These are phyloP conservation scores for Medicago arabica DNA, from an alignment of 306 rosid genomes.

Conservation along the genomic window DNA sequence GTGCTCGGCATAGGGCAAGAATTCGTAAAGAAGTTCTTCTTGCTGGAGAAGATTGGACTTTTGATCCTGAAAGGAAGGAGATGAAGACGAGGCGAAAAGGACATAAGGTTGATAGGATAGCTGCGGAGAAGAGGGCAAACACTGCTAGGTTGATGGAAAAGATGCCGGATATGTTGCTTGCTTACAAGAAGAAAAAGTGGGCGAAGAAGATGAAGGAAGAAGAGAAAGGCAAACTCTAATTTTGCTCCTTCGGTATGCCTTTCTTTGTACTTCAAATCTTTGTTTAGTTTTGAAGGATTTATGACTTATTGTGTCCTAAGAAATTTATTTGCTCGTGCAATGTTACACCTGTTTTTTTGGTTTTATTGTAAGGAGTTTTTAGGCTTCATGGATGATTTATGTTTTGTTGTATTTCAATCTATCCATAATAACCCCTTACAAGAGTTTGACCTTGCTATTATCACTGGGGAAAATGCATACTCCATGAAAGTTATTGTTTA, in stretches of 20 bases:
- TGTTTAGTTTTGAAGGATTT: slow-evolving; percentile 4
- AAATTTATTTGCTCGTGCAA: slow-evolving; percentile 17
- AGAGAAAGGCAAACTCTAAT: slow-evolving; percentile 65
- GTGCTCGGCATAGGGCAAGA: slow-evolving; percentile 76
- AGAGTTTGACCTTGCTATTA: slow-evolving; percentile 26
- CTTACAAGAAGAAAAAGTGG: slow-evolving; percentile 86
- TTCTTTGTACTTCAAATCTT: slow-evolving; percentile 14
- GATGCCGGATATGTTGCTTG: slow-evolving; percentile 82
- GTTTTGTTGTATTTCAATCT: slow-evolving; percentile 31
- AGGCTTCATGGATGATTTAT: slow-evolving; percentile 22
- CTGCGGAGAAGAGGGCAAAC: slow-evolving; percentile 80
- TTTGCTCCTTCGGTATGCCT: slow-evolving; percentile 13
- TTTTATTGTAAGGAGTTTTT: slow-evolving; percentile 1
- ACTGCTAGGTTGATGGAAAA: slow-evolving; percentile 83
- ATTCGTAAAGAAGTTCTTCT: slow-evolving; percentile 80
- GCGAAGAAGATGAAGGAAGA: slow-evolving; percentile 97
- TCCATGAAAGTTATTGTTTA: not conserved
- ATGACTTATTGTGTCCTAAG: not conserved
- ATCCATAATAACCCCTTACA: slow-evolving; percentile 36
- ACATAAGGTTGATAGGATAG: slow-evolving; percentile 78
- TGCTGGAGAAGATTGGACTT: slow-evolving; percentile 81
- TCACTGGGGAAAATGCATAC: not conserved
- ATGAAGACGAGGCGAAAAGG: slow-evolving; percentile 90
- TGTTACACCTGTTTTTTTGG: slow-evolving; percentile 11
- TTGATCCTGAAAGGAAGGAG: slow-evolving; percentile 80